phyloP scores from a whole-genome alignment of 345 rosid species.

The Psidium friedrichsthalianum region DNA sequence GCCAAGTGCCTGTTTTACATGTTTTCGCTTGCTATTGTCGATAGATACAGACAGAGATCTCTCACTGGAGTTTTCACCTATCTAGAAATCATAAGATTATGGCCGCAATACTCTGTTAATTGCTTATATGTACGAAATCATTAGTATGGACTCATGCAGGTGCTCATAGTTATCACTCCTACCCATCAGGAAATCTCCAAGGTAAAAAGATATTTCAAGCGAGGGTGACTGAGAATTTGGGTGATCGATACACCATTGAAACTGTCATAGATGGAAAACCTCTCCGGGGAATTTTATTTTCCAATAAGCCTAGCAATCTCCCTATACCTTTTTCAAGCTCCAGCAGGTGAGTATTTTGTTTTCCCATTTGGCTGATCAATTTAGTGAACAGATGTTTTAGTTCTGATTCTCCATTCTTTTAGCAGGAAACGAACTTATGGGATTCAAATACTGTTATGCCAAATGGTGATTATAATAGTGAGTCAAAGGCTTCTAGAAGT shows the following conservation, averaged over 20 bases:
- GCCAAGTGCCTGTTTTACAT: too few relatives aligned
- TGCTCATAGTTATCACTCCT: conserved; percentile 28
- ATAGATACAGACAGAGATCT: background rate
- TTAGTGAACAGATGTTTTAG: background rate
- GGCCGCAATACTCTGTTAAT: background rate
- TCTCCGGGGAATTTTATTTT: conserved; percentile 73
- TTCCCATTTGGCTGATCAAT: background rate
- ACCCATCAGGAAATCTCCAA: conserved; percentile 22
- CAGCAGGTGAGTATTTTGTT: conserved; percentile 27
- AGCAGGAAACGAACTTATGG: conserved; percentile 43
- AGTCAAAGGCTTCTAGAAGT: conserved; percentile 18
- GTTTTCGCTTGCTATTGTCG: too few relatives aligned
- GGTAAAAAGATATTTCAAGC: conserved; percentile 85
- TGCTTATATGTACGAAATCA: background rate
- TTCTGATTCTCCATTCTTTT: background rate
- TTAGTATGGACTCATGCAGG: conserved; percentile 27
- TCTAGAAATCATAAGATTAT: background rate
- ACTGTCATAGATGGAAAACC: conserved; percentile 80
- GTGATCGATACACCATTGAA: conserved; percentile 72
- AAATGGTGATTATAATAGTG: conserved; percentile 37
- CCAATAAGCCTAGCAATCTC: conserved; percentile 42
- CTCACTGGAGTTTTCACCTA: background rate
- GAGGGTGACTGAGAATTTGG: conserved; percentile 57
- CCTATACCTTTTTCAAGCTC: conserved; percentile 16
- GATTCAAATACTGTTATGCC: conserved; percentile 19